Evolutionary conservation across 2,329 filamentous ascomycete genomes (phyloP).

Genomic region (Harringtonia lauricola): DNA sequence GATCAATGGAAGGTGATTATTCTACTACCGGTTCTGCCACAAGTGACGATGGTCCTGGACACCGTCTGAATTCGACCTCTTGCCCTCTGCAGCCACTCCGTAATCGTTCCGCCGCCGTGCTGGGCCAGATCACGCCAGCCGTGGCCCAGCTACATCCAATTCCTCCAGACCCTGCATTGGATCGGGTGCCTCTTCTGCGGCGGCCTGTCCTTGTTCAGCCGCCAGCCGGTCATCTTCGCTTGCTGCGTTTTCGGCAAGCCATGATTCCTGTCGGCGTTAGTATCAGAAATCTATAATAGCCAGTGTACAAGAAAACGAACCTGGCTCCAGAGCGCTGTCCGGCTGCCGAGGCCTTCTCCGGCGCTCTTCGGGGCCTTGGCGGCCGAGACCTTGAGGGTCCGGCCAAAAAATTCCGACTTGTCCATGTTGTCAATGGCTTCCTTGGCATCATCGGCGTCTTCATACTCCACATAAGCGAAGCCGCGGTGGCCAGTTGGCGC

Average conservation of each 20-base stretch:
- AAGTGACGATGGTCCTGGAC: too few relatives aligned
- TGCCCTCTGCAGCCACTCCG: too few relatives aligned
- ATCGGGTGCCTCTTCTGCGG: slow-evolving; percentile 53
- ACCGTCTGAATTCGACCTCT: too few relatives aligned
- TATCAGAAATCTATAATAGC: not conserved
- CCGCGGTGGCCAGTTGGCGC: slow-evolving; percentile 51
- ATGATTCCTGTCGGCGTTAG: slow-evolving; percentile 61
- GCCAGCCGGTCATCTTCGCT: slow-evolving; percentile 65
- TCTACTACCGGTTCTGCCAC: too few relatives aligned
- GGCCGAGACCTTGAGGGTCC: slow-evolving; percentile 80
- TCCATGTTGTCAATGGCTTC: slow-evolving; percentile 99
- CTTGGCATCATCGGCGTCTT: slow-evolving; percentile 71
- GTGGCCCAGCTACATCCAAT: slow-evolving; percentile 87
- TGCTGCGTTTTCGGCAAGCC: slow-evolving; percentile 79
- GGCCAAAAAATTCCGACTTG: slow-evolving; percentile 86
- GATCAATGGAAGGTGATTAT: not conserved
- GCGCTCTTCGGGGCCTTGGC: slow-evolving; percentile 87
- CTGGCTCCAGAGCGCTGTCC: slow-evolving; percentile 95
- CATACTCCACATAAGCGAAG: slow-evolving; percentile 95
- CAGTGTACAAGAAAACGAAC: slow-evolving; percentile 34
- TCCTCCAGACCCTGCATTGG: slow-evolving; percentile 95
- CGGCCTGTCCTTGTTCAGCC: slow-evolving; percentile 38
- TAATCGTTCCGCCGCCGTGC: too few relatives aligned
- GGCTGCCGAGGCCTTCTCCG: slow-evolving; percentile 81
- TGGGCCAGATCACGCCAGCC: slow-evolving; percentile 63